Evolutionary conservation across 225 moss, liverwort and hornwort species (phyloP).

Genomic region (Antitrichia curtipendula): DNA sequence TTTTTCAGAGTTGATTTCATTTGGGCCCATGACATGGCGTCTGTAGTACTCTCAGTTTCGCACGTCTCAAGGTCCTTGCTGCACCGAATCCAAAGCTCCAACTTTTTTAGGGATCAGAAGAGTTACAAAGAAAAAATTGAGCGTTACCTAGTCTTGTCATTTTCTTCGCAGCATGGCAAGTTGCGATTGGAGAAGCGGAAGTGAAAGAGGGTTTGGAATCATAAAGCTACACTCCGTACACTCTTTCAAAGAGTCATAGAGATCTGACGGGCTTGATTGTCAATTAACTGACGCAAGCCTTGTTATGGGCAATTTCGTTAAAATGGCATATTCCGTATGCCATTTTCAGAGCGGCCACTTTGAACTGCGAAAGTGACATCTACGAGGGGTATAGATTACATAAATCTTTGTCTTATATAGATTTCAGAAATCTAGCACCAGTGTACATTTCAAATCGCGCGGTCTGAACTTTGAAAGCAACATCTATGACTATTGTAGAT

Average conservation of each 20-base stretch:
- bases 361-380: too few species aligned
- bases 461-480: too few species aligned
- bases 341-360: too few species aligned
- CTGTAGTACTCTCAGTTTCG: not conserved
- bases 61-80: not conserved
- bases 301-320: too few species aligned
- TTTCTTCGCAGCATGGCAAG: not conserved
- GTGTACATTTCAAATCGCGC: too few species aligned
- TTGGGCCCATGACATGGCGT: not conserved
- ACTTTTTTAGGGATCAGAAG: not conserved
- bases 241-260: not conserved
- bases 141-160: not conserved
- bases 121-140: not conserved
- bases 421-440: too few species aligned
- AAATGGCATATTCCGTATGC: too few species aligned
- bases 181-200: not conserved
- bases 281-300: not conserved
- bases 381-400: too few species aligned
- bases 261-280: not conserved
- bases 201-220: not conserved
- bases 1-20: not conserved
- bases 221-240: not conserved
- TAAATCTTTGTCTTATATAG: too few species aligned
- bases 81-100: not conserved
- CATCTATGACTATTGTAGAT: too few species aligned